Evolutionary conservation across 2,329 filamentous ascomycete species (phyloP).

Genomic region (Ceratocystis colombiana): DNA sequence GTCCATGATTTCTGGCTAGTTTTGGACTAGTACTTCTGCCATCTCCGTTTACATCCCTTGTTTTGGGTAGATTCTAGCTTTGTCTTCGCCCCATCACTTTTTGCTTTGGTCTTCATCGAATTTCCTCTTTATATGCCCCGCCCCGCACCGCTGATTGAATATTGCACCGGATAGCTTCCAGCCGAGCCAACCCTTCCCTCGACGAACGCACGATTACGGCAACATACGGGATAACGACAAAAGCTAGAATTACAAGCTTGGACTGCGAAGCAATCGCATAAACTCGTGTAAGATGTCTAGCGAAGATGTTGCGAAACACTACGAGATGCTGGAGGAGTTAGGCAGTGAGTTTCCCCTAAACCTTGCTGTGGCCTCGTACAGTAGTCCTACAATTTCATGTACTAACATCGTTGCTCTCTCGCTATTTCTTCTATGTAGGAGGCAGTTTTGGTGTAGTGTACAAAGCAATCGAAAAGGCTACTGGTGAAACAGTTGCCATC

Average conservation of each 20-base stretch:
- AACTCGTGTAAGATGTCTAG: slow-evolving; percentile 40
- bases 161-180: neutral
- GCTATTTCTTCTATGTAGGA: slow-evolving; percentile 41
- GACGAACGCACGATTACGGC: neutral
- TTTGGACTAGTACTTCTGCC: neutral
- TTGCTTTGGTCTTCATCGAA: neutral
- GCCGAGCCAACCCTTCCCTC: neutral
- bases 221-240: neutral
- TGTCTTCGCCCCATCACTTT: neutral
- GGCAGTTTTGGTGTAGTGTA: slow-evolving; percentile 96
- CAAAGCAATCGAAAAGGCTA: slow-evolving; percentile 84
- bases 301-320: slow-evolving; percentile 68
- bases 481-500: slow-evolving; percentile 88
- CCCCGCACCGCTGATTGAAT: neutral
- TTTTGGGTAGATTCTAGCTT: neutral
- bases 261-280: neutral
- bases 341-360: slow-evolving; percentile 56
- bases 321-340: slow-evolving; percentile 91
- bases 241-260: neutral
- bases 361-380: neutral
- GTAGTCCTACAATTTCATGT: neutral
- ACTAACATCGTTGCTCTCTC: slow-evolving; percentile 21
- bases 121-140: neutral
- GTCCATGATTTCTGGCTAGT: slow-evolving; percentile 7
- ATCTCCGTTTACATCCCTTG: neutral